These are phyloP conservation scores for Ampelocalamus luodianensis DNA, from an alignment of 176 grass and related monocot species.

Conservation along the genomic window DNA sequence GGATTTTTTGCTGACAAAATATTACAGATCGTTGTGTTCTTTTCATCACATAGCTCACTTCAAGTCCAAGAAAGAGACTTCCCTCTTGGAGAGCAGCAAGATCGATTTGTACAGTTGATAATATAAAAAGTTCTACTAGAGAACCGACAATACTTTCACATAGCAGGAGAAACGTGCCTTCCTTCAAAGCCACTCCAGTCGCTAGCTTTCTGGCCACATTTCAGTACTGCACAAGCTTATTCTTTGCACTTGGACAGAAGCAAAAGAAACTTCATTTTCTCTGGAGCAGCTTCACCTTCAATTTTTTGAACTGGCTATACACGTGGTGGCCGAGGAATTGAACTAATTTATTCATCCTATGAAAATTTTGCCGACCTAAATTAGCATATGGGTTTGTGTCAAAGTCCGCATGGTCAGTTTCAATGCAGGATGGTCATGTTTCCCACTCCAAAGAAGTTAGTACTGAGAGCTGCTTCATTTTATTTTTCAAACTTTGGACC, in stretches of 20 bases:
- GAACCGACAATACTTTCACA: slow-evolving; percentile 39
- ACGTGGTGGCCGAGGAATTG: slow-evolving; percentile 14
- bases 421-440: slow-evolving; percentile 39
- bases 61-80: slow-evolving; percentile 36
- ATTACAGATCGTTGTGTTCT: not conserved
- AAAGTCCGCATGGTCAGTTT: slow-evolving; percentile 29
- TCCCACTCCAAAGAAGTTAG: slow-evolving; percentile 15
- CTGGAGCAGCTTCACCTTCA: slow-evolving; percentile 43
- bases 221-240: slow-evolving; percentile 38
- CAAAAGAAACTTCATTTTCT: slow-evolving; percentile 56
- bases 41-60: slow-evolving; percentile 38
- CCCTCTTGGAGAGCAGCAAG: slow-evolving; percentile 28
- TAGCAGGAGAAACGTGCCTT: slow-evolving; percentile 48
- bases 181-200: slow-evolving; percentile 53
- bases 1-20: not conserved
- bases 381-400: slow-evolving; percentile 22
- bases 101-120: slow-evolving; percentile 30
- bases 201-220: slow-evolving; percentile 50
- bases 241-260: slow-evolving; percentile 53
- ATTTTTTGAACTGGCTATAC: slow-evolving; percentile 26
- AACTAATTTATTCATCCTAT: not conserved
- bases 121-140: slow-evolving; percentile 25
- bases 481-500: slow-evolving; percentile 56
- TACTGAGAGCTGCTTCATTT: not conserved
- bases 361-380: slow-evolving; percentile 20